These are phyloP conservation scores for Taphrina flavorubra DNA, from an alignment of 1,139 yeast genomes.

Conservation along the genomic window DNA sequence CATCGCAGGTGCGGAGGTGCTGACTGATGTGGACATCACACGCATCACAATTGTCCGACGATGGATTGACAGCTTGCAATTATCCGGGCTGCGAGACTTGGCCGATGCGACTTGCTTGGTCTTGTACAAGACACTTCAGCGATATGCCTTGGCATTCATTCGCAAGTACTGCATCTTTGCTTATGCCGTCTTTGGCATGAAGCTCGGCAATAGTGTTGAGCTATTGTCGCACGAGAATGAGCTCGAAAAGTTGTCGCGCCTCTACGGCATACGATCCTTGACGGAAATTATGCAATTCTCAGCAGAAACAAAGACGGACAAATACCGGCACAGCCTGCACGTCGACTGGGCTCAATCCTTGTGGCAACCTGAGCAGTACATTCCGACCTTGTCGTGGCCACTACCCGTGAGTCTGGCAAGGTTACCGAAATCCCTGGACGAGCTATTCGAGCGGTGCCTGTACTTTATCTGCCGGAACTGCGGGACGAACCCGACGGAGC, in stretches of 20 bases:
- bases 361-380: background rate
- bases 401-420: conserved; percentile 39
- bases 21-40: background rate
- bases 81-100: background rate
- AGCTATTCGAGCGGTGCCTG: conserved; percentile 40
- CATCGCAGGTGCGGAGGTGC: background rate
- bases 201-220: conserved; percentile 54
- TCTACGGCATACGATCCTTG: conserved; percentile 60
- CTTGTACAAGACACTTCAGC: conserved; percentile 54
- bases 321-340: background rate
- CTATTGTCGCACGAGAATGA: conserved; percentile 53
- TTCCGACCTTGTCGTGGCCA: conserved; percentile 9
- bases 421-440: conserved; percentile 43
- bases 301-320: background rate
- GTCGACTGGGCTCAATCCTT: background rate
- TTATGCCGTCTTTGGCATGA: conserved; percentile 63
- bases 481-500: conserved; percentile 63
- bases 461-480: conserved; percentile 49
- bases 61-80: conserved; percentile 1
- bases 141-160: conserved; percentile 68
- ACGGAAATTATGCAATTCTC: conserved; percentile 47
- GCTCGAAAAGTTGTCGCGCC: conserved; percentile 62
- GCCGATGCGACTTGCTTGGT: conserved; percentile 17
- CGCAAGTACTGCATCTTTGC: conserved; percentile 69
- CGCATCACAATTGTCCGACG: background rate